Percentiles rank a stretch among this genome's conserved stretches.
These are phyloP conservation scores for Colletotrichum theobromicola DNA, from an alignment of 2,329 filamentous ascomycete species.

Conservation along the genomic window DNA sequence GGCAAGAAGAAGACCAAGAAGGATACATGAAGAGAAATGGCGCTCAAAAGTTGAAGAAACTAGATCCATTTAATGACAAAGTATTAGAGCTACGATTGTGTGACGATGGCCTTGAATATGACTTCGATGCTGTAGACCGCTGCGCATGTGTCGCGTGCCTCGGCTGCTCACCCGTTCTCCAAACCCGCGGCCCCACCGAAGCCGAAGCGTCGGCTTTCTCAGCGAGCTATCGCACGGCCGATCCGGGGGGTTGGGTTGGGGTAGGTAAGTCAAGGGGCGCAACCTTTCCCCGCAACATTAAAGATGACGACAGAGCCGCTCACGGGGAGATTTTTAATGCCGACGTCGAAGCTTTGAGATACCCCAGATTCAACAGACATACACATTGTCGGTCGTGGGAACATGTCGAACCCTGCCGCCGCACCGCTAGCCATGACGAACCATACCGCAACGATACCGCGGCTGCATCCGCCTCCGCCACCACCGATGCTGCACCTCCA, in stretches of 20 bases:
- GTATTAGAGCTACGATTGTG: background rate
- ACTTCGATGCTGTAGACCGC: background rate
- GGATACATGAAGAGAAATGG: slow-evolving; percentile 15
- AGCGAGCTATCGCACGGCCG: background rate
- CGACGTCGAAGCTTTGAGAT: background rate
- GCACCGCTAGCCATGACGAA: slow-evolving; percentile 1
- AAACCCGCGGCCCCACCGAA: background rate
- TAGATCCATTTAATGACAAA: background rate
- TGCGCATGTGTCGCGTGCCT: background rate
- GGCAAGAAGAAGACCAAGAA: slow-evolving; percentile 35
- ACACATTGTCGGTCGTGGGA: background rate
- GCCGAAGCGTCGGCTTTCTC: background rate
- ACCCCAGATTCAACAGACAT: background rate
- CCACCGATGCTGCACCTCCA: slow-evolving; percentile 19
- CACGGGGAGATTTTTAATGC: background rate
- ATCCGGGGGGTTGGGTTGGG: background rate
- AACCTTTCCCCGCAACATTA: slow-evolving; percentile 18
- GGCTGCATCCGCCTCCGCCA: background rate
- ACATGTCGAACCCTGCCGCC: background rate
- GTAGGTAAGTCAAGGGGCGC: background rate
- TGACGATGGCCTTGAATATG: background rate
- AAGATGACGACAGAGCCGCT: slow-evolving; percentile 13
- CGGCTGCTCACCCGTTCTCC: background rate
- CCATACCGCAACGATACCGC: background rate
- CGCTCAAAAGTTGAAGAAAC: background rate